Conservation (phyloP, 164 flowering plant species). For the Nelumbo lutea region DNA sequence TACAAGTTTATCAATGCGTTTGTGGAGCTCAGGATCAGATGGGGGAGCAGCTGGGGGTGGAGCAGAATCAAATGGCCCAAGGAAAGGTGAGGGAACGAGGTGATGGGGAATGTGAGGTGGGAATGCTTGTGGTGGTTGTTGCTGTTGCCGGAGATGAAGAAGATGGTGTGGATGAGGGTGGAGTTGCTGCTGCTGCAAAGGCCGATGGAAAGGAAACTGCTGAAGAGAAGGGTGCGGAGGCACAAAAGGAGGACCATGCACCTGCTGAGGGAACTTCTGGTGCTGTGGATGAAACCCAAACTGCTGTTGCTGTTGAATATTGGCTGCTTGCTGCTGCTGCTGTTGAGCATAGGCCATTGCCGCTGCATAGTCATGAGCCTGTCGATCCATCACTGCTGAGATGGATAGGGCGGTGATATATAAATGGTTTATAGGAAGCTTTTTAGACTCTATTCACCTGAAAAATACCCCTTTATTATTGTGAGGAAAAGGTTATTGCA, state of each 20-base stretch:
- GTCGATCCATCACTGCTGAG: constrained; percentile 47
- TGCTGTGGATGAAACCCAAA: constrained; percentile 81
- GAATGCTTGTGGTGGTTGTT: constrained; percentile 50
- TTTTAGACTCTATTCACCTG: neutral
- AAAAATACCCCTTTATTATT: neutral
- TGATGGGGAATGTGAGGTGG: constrained; percentile 69
- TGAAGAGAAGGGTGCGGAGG: constrained; percentile 75
- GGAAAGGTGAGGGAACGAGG: constrained; percentile 52
- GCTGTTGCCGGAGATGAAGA: constrained; percentile 64
- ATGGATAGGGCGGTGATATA: neutral
- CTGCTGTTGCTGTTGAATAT: constrained; percentile 60
- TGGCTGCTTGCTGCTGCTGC: constrained; percentile 51
- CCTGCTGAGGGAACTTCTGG: constrained; percentile 65
- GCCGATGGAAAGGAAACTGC: constrained; percentile 70
- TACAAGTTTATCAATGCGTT: constrained; percentile 86
- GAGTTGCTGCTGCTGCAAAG: constrained; percentile 41
- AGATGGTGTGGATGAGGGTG: constrained; percentile 53
- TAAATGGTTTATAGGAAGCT: neutral
- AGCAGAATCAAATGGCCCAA: constrained; percentile 49
- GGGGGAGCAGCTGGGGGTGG: constrained; percentile 81
- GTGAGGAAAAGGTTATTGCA: too few species aligned
- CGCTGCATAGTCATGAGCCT: constrained; percentile 58
- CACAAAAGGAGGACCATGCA: constrained; percentile 56
- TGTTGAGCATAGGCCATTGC: constrained; percentile 81
- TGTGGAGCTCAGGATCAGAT: constrained; percentile 89